phyloP scores from a whole-genome alignment of 2,329 filamentous ascomycete species.

The Diaporthe capsici region DNA sequence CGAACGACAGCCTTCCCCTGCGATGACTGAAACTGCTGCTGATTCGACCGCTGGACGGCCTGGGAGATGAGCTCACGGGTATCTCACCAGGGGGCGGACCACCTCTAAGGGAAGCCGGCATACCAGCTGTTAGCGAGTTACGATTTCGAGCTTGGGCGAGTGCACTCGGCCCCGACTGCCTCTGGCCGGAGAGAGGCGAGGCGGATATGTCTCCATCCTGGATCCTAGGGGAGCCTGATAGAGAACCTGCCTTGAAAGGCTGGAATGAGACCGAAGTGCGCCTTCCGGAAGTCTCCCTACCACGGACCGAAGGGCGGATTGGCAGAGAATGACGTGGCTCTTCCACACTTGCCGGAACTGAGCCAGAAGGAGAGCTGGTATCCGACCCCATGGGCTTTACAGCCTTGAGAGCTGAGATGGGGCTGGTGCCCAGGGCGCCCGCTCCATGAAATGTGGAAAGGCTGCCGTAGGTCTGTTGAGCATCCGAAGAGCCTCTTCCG shows the following conservation, averaged over 20 bases:
- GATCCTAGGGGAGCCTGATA: constrained; percentile 85
- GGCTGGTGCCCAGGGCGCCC: constrained; percentile 83
- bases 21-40: constrained; percentile 96
- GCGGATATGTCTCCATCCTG: constrained; percentile 66
- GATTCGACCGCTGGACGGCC: constrained; percentile 84
- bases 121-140: constrained; percentile 80
- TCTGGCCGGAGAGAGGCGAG: constrained; percentile 68
- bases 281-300: constrained; percentile 70
- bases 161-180: constrained; percentile 62
- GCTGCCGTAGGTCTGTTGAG: constrained; percentile 88
- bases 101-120: constrained; percentile 79
- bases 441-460: constrained; percentile 91
- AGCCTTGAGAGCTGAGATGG: constrained; percentile 84
- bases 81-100: constrained; percentile 75
- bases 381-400: constrained; percentile 74
- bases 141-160: constrained; percentile 75
- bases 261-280: constrained; percentile 91
- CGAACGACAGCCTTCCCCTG: constrained; percentile 81
- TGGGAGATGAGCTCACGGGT: constrained; percentile 82
- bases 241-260: constrained; percentile 94
- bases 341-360: constrained; percentile 62
- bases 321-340: constrained; percentile 68
- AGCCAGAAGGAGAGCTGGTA: constrained; percentile 70
- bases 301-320: constrained; percentile 54
- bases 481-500: constrained; percentile 65